These are phyloP conservation scores for Aspergillus mulundensis DNA, from an alignment of 495 filamentous ascomycete genomes.

Conservation along the genomic window DNA sequence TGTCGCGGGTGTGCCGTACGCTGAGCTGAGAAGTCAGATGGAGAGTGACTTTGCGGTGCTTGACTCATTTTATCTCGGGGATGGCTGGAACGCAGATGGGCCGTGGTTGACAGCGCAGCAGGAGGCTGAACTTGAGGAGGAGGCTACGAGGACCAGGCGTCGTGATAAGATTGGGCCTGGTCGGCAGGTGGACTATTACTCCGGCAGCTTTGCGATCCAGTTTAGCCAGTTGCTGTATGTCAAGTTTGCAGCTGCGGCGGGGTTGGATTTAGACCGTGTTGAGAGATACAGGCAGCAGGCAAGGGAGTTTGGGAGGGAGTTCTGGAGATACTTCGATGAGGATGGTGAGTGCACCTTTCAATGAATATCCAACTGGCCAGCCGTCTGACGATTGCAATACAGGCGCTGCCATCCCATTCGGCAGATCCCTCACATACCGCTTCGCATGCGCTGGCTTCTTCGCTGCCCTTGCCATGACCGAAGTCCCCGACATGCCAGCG, in stretches of 20 bases:
- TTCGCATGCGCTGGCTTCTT: slow-evolving; percentile 6
- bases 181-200: slow-evolving; percentile 8
- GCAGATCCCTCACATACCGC: slow-evolving; percentile 9
- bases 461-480: slow-evolving; percentile 2
- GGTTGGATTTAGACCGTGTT: not conserved
- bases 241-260: slow-evolving; percentile 4
- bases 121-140: not conserved
- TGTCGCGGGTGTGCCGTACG: not conserved
- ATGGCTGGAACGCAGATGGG: slow-evolving; percentile 7
- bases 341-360: not conserved
- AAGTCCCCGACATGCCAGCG: not conserved
- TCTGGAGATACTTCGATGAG: slow-evolving; percentile 7
- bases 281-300: not conserved
- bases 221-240: slow-evolving; percentile 10
- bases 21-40: not conserved
- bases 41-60: slow-evolving; percentile 1
- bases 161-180: not conserved
- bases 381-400: not conserved
- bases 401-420: slow-evolving; percentile 8
- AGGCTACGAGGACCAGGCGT: not conserved
- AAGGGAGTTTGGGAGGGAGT: slow-evolving; percentile 1
- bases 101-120: not conserved
- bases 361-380: not conserved
- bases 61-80: not conserved
- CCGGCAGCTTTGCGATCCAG: slow-evolving; percentile 9